A percentile compares a stretch with the other conserved stretches of the same genome.
Evolutionary conservation across 176 grass and related monocot species (phyloP).

Genomic region (Puya raimondii): DNA sequence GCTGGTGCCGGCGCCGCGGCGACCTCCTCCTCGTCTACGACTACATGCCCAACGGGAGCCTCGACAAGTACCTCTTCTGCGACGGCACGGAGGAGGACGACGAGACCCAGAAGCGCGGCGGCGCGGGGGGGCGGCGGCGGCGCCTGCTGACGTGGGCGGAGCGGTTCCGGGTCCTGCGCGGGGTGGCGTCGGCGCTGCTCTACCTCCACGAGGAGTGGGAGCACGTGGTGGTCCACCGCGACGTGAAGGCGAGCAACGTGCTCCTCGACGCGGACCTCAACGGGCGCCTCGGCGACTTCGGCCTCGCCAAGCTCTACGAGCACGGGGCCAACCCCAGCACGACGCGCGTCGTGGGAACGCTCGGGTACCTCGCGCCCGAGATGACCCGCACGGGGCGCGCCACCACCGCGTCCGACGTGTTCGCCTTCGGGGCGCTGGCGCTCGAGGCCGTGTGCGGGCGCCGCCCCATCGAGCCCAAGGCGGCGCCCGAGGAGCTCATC

Average conservation of each 20-base stretch:
- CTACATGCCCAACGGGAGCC: constrained; percentile 77
- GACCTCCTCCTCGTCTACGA: constrained; percentile 83
- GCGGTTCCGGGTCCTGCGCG: constrained; percentile 38
- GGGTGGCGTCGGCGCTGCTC: constrained; percentile 61
- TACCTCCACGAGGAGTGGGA: constrained; percentile 95
- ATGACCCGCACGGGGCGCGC: constrained; percentile 64
- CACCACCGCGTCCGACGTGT: constrained; percentile 50
- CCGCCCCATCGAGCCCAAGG: constrained; percentile 55
- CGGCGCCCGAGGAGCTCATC: constrained; percentile 51
- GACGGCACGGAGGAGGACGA: background rate
- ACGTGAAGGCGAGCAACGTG: constrained; percentile 82
- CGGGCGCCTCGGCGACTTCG: constrained; percentile 66
- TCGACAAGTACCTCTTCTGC: constrained; percentile 60
- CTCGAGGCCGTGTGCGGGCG: constrained; percentile 62
- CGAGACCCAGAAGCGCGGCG: background rate
- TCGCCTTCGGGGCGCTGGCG: constrained; percentile 67
- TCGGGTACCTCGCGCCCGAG: constrained; percentile 80
- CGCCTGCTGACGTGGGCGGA: constrained; percentile 34
- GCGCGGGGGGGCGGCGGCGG: background rate
- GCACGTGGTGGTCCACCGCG: constrained; percentile 70
- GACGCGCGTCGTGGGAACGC: constrained; percentile 68
- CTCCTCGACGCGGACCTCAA: constrained; percentile 63
- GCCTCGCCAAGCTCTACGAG: constrained; percentile 76
- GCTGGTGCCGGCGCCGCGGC: constrained; percentile 70
- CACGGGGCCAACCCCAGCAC: constrained; percentile 69